phyloP scores from a whole-genome alignment of 163 green algal genomes.

The Trebouxia gelatinosa region DNA sequence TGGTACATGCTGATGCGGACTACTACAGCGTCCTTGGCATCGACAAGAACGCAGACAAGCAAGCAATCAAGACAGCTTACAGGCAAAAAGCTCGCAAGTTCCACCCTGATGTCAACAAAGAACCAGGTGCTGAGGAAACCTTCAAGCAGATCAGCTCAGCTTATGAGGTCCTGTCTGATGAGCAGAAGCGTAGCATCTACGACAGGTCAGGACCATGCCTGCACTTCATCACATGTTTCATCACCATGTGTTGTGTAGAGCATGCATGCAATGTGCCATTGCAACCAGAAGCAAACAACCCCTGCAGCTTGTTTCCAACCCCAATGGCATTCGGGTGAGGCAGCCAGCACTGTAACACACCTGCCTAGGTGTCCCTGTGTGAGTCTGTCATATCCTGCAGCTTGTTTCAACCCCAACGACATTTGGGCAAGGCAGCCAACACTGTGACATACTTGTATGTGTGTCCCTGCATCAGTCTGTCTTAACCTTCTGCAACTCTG shows the following conservation, averaged over 20 bases:
- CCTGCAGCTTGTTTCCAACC: no score
- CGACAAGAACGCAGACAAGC: constrained; percentile 81
- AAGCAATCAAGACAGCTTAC: constrained; percentile 96
- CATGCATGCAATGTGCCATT: constrained; percentile 2
- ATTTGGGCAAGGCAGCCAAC: no score
- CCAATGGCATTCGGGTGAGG: no score
- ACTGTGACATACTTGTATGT: no score
- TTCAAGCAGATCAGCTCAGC: constrained; percentile 98
- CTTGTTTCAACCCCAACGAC: no score
- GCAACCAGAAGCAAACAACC: no score
- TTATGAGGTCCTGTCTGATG: constrained; percentile 98
- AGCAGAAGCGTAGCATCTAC: constrained; percentile 95
- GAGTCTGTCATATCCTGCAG: no score
- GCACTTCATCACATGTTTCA: background rate
- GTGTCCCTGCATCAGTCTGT: no score
- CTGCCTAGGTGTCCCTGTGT: no score
- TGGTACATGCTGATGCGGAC: constrained; percentile 48
- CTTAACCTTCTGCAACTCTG: no score
- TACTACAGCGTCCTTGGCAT: constrained; percentile 94
- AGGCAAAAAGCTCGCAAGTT: constrained; percentile 90
- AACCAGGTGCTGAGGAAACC: constrained; percentile 89
- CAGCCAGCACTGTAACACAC: no score
- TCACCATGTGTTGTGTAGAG: no score
- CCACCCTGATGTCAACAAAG: constrained; percentile 99
- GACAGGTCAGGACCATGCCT: constrained; percentile 57